Percentiles rank a stretch among this genome's conserved stretches.
These are phyloP conservation scores for Hyphodiscus sp. DNA, from an alignment of 2,329 filamentous ascomycete species.

Conservation along the genomic window DNA sequence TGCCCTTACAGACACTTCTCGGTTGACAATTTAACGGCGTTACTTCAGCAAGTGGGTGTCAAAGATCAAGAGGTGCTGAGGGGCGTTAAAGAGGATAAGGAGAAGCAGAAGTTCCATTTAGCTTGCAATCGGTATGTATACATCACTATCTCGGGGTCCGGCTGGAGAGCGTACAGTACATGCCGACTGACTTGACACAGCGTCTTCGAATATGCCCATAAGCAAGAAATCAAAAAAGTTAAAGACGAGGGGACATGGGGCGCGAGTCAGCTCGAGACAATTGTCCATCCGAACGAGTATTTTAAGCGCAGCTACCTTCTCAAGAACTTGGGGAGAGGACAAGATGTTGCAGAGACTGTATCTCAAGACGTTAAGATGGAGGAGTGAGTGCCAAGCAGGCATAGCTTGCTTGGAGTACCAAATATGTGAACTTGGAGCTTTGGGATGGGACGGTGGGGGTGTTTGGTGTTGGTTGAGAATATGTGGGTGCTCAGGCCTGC, in stretches of 20 bases:
- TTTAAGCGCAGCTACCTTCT: slow-evolving; percentile 91
- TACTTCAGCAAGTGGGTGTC: slow-evolving; percentile 75
- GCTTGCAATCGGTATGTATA: slow-evolving; percentile 74
- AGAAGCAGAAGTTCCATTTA: slow-evolving; percentile 84
- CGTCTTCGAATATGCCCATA: slow-evolving; percentile 86
- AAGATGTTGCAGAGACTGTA: slow-evolving; percentile 32
- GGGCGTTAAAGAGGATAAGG: slow-evolving; percentile 82
- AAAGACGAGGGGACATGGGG: slow-evolving; percentile 69
- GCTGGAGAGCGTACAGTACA: neutral
- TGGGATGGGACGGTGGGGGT: no score
- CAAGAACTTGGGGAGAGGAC: slow-evolving; percentile 58
- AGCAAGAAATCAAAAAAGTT: slow-evolving; percentile 67
- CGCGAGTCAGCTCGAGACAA: slow-evolving; percentile 78
- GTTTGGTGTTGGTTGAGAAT: no score
- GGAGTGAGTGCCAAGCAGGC: slow-evolving; percentile 18
- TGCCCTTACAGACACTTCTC: slow-evolving; percentile 94
- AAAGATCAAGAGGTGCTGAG: slow-evolving; percentile 70
- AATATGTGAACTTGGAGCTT: no score
- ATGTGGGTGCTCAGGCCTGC: no score
- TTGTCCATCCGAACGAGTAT: slow-evolving; percentile 95
- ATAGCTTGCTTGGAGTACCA: neutral
- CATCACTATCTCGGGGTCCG: no score
- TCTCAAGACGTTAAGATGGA: slow-evolving; percentile 53
- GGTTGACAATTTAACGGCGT: slow-evolving; percentile 70
- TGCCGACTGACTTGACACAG: slow-evolving; percentile 32